phyloP scores from a whole-genome alignment of 495 filamentous ascomycete genomes.

The Diplogelasinospora grovesii region DNA sequence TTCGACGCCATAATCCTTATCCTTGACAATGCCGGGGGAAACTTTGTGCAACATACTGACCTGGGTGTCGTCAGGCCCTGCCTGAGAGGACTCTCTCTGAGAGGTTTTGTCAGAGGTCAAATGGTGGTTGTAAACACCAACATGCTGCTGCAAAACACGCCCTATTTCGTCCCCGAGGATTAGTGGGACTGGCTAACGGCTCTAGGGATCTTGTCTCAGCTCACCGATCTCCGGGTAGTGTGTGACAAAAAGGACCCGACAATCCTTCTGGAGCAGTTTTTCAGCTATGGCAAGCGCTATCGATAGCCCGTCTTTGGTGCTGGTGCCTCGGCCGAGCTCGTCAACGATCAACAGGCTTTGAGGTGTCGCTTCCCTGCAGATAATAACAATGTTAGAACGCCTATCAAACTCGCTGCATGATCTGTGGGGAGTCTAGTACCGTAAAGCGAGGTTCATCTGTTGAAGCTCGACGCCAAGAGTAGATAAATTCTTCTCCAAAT shows the following conservation, averaged over 20 bases:
- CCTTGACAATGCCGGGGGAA: conserved; percentile 58
- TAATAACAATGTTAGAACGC: conserved; percentile 17
- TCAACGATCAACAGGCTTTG: conserved; percentile 81
- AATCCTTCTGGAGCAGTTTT: conserved; percentile 67
- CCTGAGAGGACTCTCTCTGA: no score
- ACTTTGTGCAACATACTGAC: conserved; percentile 88
- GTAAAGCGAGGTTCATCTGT: conserved; percentile 86
- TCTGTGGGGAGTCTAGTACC: no score
- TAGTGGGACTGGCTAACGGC: no score
- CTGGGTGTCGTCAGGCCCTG: no score
- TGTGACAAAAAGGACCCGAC: conserved; percentile 85
- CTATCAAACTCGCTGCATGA: no score
- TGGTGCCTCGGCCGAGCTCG: conserved; percentile 89
- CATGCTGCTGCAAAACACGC: no score
- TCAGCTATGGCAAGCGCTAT: conserved; percentile 88
- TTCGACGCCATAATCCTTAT: conserved; percentile 71
- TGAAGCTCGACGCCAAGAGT: conserved; percentile 94
- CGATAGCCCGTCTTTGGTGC: conserved; percentile 77
- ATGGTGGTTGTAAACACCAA: no score
- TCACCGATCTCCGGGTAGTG: conserved; percentile 75
- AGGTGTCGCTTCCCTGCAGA: conserved; percentile 56
- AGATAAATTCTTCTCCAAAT: conserved; percentile 83
- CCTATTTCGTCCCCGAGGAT: no score
- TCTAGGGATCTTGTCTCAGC: no score
- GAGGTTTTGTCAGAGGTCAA: no score